Percentiles rank a stretch among this genome's conserved stretches.
Conservation (phyloP, 169 alveolate genomes). For the Plasmodium malariae region DNA sequence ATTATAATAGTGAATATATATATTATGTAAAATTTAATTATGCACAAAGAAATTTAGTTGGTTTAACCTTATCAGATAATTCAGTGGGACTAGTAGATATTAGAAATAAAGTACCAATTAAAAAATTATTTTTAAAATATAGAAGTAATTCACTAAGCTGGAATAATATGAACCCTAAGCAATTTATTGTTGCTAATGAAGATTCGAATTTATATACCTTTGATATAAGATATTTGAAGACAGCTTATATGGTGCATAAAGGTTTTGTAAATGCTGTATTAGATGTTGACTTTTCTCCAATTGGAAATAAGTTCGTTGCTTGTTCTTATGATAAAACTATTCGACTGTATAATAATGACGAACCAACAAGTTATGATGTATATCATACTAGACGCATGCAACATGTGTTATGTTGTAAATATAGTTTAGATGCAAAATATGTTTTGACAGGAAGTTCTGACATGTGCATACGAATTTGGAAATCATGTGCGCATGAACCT, state of each 20-base stretch:
- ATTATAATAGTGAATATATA: conserved; percentile 84
- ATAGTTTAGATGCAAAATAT: conserved; percentile 95
- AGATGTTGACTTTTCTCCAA: conserved; percentile 96
- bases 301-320: conserved; percentile 98
- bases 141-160: conserved; percentile 96
- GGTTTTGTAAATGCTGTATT: conserved; percentile 94
- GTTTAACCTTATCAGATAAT: conserved; percentile 93
- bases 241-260: conserved; percentile 95
- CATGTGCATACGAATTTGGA: conserved; percentile 98
- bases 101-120: conserved; percentile 92
- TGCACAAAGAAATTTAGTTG: conserved; percentile 89
- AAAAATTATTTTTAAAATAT: conserved; percentile 91
- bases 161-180: conserved; percentile 98
- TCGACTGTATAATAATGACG: conserved; percentile 94
- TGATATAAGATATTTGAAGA: conserved; percentile 96
- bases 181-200: conserved; percentile 98
- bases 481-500: conserved; percentile 86
- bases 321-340: conserved; percentile 97
- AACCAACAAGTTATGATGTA: conserved; percentile 95
- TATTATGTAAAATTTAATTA: conserved; percentile 96
- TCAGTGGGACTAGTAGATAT: conserved; percentile 93
- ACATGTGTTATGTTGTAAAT: conserved; percentile 91
- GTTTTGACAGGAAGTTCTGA: conserved; percentile 98
- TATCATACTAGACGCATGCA: conserved; percentile 98
- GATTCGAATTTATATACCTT: conserved; percentile 97